Evolutionary conservation across 352 stramenopile genomes (phyloP).

Genomic region (Globisporangium spinosum): DNA sequence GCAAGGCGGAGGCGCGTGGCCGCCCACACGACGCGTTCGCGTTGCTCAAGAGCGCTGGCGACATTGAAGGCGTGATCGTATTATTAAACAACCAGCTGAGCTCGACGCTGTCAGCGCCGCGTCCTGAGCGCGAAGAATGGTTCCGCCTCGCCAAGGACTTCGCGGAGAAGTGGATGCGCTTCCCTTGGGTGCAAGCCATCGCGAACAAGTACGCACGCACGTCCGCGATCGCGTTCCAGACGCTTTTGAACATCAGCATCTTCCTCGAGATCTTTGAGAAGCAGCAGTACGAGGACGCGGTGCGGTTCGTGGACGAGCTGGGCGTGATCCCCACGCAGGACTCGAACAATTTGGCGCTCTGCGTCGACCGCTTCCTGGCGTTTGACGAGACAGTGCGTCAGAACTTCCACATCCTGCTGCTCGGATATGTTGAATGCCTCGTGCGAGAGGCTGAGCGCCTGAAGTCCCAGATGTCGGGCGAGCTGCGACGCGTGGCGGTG

Average conservation of each 20-base stretch:
- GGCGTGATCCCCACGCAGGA: slow-evolving; percentile 67
- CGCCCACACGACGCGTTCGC: slow-evolving; percentile 68
- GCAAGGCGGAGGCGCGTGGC: slow-evolving; percentile 70
- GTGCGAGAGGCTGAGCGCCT: slow-evolving; percentile 76
- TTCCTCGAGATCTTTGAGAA: slow-evolving; percentile 84
- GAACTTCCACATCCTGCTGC: slow-evolving; percentile 82
- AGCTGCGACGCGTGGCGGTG: slow-evolving; percentile 44
- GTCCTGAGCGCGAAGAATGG: slow-evolving; percentile 70
- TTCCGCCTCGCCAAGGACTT: slow-evolving; percentile 83
- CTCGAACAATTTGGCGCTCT: slow-evolving; percentile 52
- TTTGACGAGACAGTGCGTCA: slow-evolving; percentile 80
- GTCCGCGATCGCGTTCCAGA: slow-evolving; percentile 78
- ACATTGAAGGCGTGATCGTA: slow-evolving; percentile 70
- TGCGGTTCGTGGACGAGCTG: slow-evolving; percentile 79
- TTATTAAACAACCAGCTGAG: slow-evolving; percentile 75
- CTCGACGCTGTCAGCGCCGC: slow-evolving; percentile 52
- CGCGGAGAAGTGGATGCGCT: slow-evolving; percentile 84
- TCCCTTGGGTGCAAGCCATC: slow-evolving; percentile 75
- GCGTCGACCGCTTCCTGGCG: slow-evolving; percentile 79
- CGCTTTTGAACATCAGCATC: slow-evolving; percentile 82
- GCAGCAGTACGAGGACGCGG: slow-evolving; percentile 79
- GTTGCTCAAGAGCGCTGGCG: slow-evolving; percentile 74
- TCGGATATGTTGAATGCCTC: slow-evolving; percentile 87
- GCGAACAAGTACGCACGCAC: slow-evolving; percentile 68
- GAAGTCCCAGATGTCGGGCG: slow-evolving; percentile 63